These are phyloP conservation scores for Malassezia dermatis DNA, from an alignment of 1,284 basidiomycete genomes.

Conservation along the genomic window DNA sequence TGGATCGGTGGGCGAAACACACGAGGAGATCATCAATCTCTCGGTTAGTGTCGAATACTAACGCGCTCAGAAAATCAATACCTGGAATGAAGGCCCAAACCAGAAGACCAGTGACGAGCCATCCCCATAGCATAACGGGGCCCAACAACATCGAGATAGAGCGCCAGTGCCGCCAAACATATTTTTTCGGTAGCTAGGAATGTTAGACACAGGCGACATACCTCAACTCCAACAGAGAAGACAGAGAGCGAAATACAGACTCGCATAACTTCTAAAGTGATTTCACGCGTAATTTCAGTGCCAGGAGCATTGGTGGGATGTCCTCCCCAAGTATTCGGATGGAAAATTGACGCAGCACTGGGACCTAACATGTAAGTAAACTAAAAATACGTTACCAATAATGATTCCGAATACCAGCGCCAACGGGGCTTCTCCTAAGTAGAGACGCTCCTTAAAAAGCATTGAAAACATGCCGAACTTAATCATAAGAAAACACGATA, in stretches of 20 bases:
- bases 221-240: constrained; percentile 82
- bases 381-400: constrained; percentile 51
- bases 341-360: constrained; percentile 71
- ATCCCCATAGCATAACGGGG: constrained; percentile 79
- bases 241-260: constrained; percentile 93
- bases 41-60: constrained; percentile 5
- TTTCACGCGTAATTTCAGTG: constrained; percentile 59
- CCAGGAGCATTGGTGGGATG: constrained; percentile 52
- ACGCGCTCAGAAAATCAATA: constrained; percentile 29
- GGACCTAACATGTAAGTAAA: constrained; percentile 50
- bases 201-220: neutral
- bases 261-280: constrained; percentile 69
- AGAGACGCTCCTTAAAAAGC: constrained; percentile 81
- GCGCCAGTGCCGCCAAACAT: constrained; percentile 81
- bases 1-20: constrained; percentile 91
- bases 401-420: constrained; percentile 90
- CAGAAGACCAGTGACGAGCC: constrained; percentile 63
- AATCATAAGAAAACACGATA: constrained; percentile 1
- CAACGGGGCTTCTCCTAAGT: constrained; percentile 91
- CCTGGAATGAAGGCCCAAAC: constrained; percentile 38
- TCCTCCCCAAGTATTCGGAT: constrained; percentile 71
- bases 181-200: constrained; percentile 49
- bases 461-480: constrained; percentile 91
- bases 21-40: constrained; percentile 72
- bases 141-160: constrained; percentile 74